Base-by-base conservation (phyloP, 2,329 filamentous ascomycete species). In the Pseudogymnoascus sp. region DNA sequence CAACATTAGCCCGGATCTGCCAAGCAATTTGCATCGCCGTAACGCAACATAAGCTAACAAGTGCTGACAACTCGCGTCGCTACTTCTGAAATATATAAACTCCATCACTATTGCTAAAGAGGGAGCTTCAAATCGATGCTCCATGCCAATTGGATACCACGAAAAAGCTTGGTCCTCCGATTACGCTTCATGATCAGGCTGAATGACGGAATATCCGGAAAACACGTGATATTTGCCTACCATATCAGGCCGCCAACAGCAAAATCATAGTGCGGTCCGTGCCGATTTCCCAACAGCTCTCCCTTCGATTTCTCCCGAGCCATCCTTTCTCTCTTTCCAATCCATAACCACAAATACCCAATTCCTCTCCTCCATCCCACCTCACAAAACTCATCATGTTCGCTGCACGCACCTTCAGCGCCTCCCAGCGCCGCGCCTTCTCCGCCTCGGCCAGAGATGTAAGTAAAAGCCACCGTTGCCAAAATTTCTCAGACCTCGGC, bases 381-480 rank as follows among this genome's bases (percentile, higher is more conserved):
- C 60, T 60, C 62, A 66, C 63, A 64, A 40, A 60, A 62, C 40
- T 58, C 67, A 87, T 70, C 67, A 92, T 95, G 90, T 93, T 93
- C 77, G 84, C 87, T 73, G 81, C 84, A 75, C 81, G 84, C 68
- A 68, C 78, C 64, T 75, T 80, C 71, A 76, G 75, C 70, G 72
- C 79, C 68, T 72, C 88, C 76, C 88, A 91, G 81, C 84, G 85
- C 78, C 85, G 89, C 74, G 87, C 88, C 75, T 92, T 92, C 80
- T 91, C 89, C 74, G 88, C 84, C 74, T 88, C 89, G 73, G 86
- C 88, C 71, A 82, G 85, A 77, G 83, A 90, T 79, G 89, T 92
- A 78, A 76, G 83, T 77, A 62, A 37, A 63, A 54, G 26, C 47
- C 36, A 26, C 60, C 59, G 33, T 60, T 58, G 63, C 61, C 64